These are phyloP conservation scores for Lentinula sp. DNA, from an alignment of 768 basidiomycete genomes.

Conservation along the genomic window DNA sequence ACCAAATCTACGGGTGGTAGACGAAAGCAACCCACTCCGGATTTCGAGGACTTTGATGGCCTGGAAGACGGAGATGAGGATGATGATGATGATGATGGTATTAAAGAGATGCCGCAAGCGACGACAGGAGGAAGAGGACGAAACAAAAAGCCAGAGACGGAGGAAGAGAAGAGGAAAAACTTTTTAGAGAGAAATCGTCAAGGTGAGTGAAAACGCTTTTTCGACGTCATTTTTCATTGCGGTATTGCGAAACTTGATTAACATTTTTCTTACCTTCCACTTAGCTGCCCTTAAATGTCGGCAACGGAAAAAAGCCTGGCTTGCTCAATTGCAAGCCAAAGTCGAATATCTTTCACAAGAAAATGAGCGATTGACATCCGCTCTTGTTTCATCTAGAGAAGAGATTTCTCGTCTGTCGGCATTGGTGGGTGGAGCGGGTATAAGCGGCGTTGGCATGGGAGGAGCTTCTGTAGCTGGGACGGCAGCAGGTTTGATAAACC, in stretches of 20 bases:
- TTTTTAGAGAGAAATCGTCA: conserved; percentile 97
- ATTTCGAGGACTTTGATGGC: conserved; percentile 24
- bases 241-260: too few species aligned
- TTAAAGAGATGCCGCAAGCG: conserved; percentile 13
- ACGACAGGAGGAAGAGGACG: conserved; percentile 12
- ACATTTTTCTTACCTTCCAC: conserved; percentile 2
- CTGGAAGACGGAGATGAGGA: conserved; percentile 33
- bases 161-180: conserved; percentile 96
- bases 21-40: conserved; percentile 22
- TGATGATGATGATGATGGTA: conserved; percentile 20
- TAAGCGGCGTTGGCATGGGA: conserved; percentile 22
- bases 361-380: conserved; percentile 88
- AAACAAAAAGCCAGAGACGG: conserved; percentile 79
- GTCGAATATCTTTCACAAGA: conserved; percentile 91
- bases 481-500: neutral
- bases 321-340: conserved; percentile 85
- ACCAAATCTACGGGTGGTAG: conserved; percentile 22
- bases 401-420: conserved; percentile 83
- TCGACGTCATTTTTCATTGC: conserved; percentile 1
- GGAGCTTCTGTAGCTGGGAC: conserved; percentile 7
- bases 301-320: conserved; percentile 98
- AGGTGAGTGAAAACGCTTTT: conserved; percentile 46
- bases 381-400: conserved; percentile 83
- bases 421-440: conserved; percentile 60
- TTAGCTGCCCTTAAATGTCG: conserved; percentile 97